Conservation (phyloP, 768 basidiomycete genomes). For the Podaxis rugospora region DNA sequence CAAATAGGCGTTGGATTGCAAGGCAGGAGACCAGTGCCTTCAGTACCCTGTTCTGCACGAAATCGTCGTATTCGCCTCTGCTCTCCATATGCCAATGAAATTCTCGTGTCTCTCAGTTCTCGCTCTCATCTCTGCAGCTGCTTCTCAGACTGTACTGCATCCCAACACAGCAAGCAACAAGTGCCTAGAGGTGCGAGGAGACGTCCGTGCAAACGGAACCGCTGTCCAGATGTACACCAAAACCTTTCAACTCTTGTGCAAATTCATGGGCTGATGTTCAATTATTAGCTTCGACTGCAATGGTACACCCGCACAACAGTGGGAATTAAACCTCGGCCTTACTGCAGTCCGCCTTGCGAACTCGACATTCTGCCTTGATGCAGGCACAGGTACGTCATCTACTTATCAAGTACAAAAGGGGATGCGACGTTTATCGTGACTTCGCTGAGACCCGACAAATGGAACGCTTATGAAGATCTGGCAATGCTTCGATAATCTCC, state of each 20-base stretch:
- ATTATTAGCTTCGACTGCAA: conserved; percentile 23
- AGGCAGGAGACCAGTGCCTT: not conserved
- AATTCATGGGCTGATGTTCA: not conserved
- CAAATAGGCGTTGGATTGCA: not conserved
- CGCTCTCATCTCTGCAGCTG: not conserved
- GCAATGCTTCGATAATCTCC: conserved; percentile 18
- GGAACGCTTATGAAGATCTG: conserved; percentile 20
- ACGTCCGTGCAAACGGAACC: conserved; percentile 17
- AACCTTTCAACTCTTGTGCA: not conserved
- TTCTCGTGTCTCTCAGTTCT: not conserved
- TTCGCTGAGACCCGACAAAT: conserved; percentile 10
- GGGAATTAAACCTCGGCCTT: conserved; percentile 16
- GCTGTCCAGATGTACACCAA: conserved; percentile 21
- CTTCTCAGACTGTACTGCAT: conserved; percentile 11
- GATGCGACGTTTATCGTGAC: not conserved
- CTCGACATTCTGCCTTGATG: conserved; percentile 24
- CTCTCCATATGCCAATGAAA: not conserved
- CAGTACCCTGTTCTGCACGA: not conserved
- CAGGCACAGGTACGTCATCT: conserved; percentile 17
- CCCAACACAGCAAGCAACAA: conserved; percentile 20
- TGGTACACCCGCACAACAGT: conserved; percentile 21
- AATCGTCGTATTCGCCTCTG: not conserved
- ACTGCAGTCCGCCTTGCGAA: conserved; percentile 20
- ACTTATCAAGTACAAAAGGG: not conserved
- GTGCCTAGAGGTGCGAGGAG: conserved; percentile 21